Percentiles rank a stretch among this genome's conserved stretches.
Conservation (phyloP, 495 filamentous ascomycete genomes). For the Stereocaulon alpinum region DNA sequence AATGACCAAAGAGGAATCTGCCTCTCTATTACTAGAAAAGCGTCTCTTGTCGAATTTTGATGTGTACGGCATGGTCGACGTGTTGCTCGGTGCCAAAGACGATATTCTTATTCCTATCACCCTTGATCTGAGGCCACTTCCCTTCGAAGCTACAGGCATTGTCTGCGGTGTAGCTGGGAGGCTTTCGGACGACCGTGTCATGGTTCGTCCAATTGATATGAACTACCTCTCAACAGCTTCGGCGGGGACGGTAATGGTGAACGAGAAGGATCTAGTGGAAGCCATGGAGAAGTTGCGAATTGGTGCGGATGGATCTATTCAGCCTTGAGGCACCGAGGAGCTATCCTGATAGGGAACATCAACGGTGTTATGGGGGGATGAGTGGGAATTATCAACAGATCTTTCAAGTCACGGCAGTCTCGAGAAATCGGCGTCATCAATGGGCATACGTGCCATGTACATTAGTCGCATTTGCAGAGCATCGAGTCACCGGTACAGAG, state of each 20-base stretch:
- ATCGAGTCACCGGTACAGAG: not conserved
- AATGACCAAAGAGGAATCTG: conserved; percentile 72
- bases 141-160: conserved; percentile 84
- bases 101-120: conserved; percentile 80
- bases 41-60: conserved; percentile 51
- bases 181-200: conserved; percentile 46
- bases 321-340: not conserved
- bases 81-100: conserved; percentile 70
- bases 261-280: conserved; percentile 54
- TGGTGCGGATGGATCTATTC: conserved; percentile 7
- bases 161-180: conserved; percentile 83
- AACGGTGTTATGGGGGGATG: not conserved
- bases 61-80: conserved; percentile 38
- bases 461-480: not conserved
- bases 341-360: not conserved
- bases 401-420: not conserved
- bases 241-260: conserved; percentile 83
- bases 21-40: conserved; percentile 72
- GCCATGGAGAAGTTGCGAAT: conserved; percentile 56
- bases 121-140: conserved; percentile 69
- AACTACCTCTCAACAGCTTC: conserved; percentile 82
- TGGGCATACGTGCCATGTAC: conserved; percentile 1
- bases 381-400: not conserved
- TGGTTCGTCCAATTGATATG: conserved; percentile 54
- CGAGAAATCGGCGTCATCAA: not conserved